phyloP scores from a whole-genome alignment of 331 rosid genomes.

The Arachis monticola region DNA sequence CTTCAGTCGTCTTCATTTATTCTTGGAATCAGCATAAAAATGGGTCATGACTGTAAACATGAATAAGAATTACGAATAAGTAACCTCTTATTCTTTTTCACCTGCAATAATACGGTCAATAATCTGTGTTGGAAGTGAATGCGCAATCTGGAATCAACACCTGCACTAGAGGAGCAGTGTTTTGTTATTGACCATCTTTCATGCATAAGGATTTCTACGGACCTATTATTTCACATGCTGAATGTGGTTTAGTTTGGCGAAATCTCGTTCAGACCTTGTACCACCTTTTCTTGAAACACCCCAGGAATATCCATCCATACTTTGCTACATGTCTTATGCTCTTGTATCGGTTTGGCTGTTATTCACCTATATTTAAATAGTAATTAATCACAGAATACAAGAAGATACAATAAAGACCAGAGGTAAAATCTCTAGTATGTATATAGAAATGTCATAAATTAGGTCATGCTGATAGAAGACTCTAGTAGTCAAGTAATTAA shows the following conservation, averaged over 20 bases:
- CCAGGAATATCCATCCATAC: too few species aligned
- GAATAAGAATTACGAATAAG: neutral
- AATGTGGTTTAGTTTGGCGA: constrained; percentile 20
- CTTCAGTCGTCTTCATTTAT: neutral
- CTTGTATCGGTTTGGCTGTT: too few species aligned
- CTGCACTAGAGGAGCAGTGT: constrained; percentile 1
- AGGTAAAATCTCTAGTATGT: too few species aligned
- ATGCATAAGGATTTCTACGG: neutral
- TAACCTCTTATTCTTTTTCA: neutral
- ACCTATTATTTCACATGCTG: neutral
- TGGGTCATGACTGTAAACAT: neutral
- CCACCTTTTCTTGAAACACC: too few species aligned
- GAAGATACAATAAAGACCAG: too few species aligned
- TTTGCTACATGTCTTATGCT: too few species aligned
- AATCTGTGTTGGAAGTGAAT: neutral
- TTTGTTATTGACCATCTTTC: neutral
- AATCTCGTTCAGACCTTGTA: neutral
- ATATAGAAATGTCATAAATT: too few species aligned
- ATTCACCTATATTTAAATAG: too few species aligned
- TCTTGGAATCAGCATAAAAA: constrained; percentile 15
- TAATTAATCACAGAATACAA: too few species aligned
- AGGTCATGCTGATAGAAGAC: too few species aligned
- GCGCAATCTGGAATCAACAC: neutral
- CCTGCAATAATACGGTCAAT: constrained; percentile 2
- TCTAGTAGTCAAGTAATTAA: too few species aligned